Percentiles rank a stretch among this genome's conserved stretches.
Evolutionary conservation across 768 basidiomycete genomes (phyloP).

Genomic region (Mycena crocata): DNA sequence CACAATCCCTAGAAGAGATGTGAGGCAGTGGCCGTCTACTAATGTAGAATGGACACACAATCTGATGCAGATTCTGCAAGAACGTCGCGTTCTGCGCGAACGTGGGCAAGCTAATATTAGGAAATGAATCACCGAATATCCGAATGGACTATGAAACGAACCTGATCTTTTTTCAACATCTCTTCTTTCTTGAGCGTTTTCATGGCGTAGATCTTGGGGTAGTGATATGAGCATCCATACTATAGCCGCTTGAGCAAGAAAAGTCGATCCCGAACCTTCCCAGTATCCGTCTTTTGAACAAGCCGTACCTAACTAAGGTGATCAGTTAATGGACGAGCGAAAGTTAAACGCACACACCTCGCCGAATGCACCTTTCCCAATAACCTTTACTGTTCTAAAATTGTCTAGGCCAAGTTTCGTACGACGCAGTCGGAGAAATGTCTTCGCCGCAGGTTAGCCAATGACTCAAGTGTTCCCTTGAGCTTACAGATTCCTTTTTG

Average conservation of each 20-base stretch:
- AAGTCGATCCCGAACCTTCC: no score
- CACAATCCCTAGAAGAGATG: slow-evolving; percentile 83
- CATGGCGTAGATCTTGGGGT: slow-evolving; percentile 98
- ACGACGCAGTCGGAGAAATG: slow-evolving; percentile 86
- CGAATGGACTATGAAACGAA: slow-evolving; percentile 44
- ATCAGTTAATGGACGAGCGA: not conserved
- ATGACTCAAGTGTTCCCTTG: not conserved
- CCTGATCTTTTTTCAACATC: slow-evolving; percentile 99
- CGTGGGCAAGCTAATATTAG: slow-evolving; percentile 85
- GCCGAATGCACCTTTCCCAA: slow-evolving; percentile 98
- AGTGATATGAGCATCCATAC: no score
- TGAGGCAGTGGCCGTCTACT: not conserved
- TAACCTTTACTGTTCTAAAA: slow-evolving; percentile 97
- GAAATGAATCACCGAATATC: not conserved
- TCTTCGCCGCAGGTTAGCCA: slow-evolving; percentile 37
- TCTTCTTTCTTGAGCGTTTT: slow-evolving; percentile 78
- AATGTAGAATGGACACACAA: slow-evolving; percentile 13
- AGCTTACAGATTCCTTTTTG: slow-evolving; percentile 76
- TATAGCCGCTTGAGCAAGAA: no score
- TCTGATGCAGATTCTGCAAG: slow-evolving; percentile 92
- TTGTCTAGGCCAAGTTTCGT: slow-evolving; percentile 93
- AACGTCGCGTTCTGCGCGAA: slow-evolving; percentile 96
- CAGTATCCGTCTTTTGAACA: slow-evolving; percentile 96
- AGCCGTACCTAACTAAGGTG: slow-evolving; percentile 75
- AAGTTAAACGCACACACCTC: slow-evolving; percentile 67